phyloP scores from a whole-genome alignment of 2,329 filamentous ascomycete species.

The Juglanconis oblonga region DNA sequence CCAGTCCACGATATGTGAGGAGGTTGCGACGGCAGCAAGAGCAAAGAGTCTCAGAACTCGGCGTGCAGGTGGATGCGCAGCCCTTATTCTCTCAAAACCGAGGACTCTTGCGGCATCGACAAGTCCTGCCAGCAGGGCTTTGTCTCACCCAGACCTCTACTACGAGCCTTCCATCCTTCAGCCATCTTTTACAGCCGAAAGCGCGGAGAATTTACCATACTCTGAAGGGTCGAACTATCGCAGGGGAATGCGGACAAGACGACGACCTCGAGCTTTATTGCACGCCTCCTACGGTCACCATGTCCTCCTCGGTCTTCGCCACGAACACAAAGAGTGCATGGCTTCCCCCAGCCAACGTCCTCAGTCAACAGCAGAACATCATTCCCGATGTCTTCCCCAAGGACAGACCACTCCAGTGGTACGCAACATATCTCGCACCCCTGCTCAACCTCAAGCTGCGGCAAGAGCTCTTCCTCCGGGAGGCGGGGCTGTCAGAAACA shows the following conservation, averaged over 20 bases:
- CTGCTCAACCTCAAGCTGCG: conserved; percentile 35
- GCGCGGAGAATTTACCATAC: neutral
- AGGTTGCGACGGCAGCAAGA: conserved; percentile 9
- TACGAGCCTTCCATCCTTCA: conserved; percentile 3
- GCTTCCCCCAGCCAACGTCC: conserved; percentile 30
- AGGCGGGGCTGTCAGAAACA: neutral
- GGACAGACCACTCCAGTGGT: conserved; percentile 34
- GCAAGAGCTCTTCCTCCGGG: conserved; percentile 34
- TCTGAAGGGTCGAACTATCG: neutral
- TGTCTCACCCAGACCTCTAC: neutral
- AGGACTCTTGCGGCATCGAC: neutral
- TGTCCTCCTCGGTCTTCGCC: conserved; percentile 37
- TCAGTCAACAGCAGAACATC: conserved; percentile 38
- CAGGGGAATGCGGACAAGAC: conserved; percentile 35
- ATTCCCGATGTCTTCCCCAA: conserved; percentile 34
- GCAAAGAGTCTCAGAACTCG: conserved; percentile 23
- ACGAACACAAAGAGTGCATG: conserved; percentile 27
- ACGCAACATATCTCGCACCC: conserved; percentile 36
- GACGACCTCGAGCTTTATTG: conserved; percentile 31
- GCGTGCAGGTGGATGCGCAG: conserved; percentile 30
- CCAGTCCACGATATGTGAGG: neutral
- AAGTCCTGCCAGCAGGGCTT: neutral
- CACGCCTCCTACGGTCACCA: conserved; percentile 29
- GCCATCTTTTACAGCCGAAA: neutral
- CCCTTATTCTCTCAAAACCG: neutral